A percentile compares a stretch with the other conserved stretches of the same genome.
These are phyloP conservation scores for Volvariella volvacea DNA, from an alignment of 1,284 basidiomycete genomes.

Conservation along the genomic window DNA sequence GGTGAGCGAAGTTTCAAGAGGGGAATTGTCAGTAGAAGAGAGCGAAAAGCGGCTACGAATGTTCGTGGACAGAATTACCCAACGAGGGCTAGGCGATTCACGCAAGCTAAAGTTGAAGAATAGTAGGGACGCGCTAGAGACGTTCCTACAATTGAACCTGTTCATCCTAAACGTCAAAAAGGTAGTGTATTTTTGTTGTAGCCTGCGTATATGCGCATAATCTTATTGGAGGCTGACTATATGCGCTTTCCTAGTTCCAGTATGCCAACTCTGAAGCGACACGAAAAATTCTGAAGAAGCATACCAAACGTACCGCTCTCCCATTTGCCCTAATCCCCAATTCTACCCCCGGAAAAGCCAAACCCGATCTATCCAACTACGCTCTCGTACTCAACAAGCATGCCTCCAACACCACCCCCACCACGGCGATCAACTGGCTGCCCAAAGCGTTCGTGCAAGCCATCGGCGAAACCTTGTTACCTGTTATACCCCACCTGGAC, in stretches of 20 bases:
- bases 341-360: conserved; percentile 6
- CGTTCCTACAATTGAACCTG: conserved; percentile 78
- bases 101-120: conserved; percentile 56
- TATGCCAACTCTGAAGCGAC: conserved; percentile 85
- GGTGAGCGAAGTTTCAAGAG: conserved; percentile 63
- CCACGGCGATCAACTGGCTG: conserved; percentile 36
- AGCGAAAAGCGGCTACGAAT: conserved; percentile 64
- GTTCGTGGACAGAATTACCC: conserved; percentile 67
- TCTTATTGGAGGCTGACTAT: background rate
- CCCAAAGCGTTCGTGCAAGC: conserved; percentile 81
- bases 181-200: conserved; percentile 17
- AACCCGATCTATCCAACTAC: conserved; percentile 9
- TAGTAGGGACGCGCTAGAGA: conserved; percentile 64
- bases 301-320: conserved; percentile 80
- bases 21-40: conserved; percentile 72
- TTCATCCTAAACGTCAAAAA: conserved; percentile 85
- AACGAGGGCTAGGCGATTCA: conserved; percentile 51
- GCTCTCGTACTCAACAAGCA: conserved; percentile 7
- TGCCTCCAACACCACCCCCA: background rate
- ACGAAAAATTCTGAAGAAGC: conserved; percentile 91
- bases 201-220: background rate
- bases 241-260: conserved; percentile 52
- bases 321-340: conserved; percentile 30
- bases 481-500: conserved; percentile 80
- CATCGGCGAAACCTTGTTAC: conserved; percentile 79